A percentile compares a stretch with the other conserved stretches of the same genome.
Conservation (phyloP, 176 grass and related monocot genomes). For the Ananas comosus region DNA sequence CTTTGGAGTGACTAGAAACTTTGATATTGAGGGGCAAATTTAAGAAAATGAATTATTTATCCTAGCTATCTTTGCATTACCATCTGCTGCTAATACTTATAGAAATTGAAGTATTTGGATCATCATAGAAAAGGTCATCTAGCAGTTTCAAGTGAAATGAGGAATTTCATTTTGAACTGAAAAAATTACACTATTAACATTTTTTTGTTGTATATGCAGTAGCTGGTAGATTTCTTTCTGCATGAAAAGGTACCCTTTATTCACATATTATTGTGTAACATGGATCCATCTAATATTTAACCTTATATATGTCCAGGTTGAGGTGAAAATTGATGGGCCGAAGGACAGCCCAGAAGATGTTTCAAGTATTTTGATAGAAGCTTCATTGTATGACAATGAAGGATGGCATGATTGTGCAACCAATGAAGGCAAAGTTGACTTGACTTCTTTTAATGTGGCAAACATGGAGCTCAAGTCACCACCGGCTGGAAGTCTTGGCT, state of each 20-base stretch:
- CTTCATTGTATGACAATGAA: conserved; percentile 69
- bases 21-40: not conserved
- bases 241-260: not conserved
- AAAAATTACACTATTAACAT: not conserved
- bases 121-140: too few species aligned
- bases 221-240: not conserved
- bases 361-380: conserved; percentile 57
- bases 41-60: not conserved
- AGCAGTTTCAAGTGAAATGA: too few species aligned
- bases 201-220: too few species aligned
- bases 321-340: conserved; percentile 74
- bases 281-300: not conserved
- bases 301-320: conserved; percentile 41
- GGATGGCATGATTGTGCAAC: conserved; percentile 27
- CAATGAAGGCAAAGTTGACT: conserved; percentile 16
- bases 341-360: conserved; percentile 48
- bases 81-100: not conserved
- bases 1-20: not conserved
- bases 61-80: not conserved
- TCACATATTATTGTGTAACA: not conserved
- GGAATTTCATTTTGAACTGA: not conserved
- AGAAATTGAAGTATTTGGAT: too few species aligned
- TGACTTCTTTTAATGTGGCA: conserved; percentile 34
- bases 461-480: conserved; percentile 53
- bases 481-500: conserved; percentile 36